Evolutionary conservation across 1,139 yeast species (phyloP), one percentile per base, ranked within the genome.

Genomic region (Blastobotrys arbuscula): DNA sequence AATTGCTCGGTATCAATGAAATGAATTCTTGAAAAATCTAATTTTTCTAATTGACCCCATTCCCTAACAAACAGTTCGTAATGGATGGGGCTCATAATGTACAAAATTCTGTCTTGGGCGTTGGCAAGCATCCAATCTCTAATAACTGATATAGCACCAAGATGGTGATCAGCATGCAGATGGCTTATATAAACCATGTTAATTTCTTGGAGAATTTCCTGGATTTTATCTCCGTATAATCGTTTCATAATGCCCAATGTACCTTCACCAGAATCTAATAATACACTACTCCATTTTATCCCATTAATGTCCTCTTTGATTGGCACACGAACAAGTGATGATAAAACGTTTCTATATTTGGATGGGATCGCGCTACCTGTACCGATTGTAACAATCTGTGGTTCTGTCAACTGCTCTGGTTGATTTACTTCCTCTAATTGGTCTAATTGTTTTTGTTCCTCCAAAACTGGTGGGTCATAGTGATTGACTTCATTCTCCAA

Each of bases 301-400:
- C 38, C 38, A 3, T 13, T 28, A 6, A 47, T 48, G 28, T 7
- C 10, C 37, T 21, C 16, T 26, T 21, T 24, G 42, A 45, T 42
- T 0, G 96, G 96, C 1, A 88, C 60, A 55, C 96, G 76, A 3
- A 89, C 73, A 24, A 89, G 63, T 23, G 86, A 84, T 1, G 94
- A 84, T 23, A 86, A 76, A 0, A 92, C 97, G 61, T 94, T 94
- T 56, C 98, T 75, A 58, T 81, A 78, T 50, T 81, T 77, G 0
- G 95, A 81, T 0, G 99, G 99, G 40, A 88, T 68, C 0, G 98
- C 95, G 24, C 95, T 84, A 0, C 98, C 98, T 0, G 98, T 92
- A 8, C 99, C 99, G 7, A 92, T 67, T 0, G 96, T 84, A 15
- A 86, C 70, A 0, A 84, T 70, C 58, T 88, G 92, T 0, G 87